Percentiles rank a stretch among this genome's conserved stretches.
Conservation (phyloP, 2,329 filamentous ascomycete genomes). For the Penicillium sp. region DNA sequence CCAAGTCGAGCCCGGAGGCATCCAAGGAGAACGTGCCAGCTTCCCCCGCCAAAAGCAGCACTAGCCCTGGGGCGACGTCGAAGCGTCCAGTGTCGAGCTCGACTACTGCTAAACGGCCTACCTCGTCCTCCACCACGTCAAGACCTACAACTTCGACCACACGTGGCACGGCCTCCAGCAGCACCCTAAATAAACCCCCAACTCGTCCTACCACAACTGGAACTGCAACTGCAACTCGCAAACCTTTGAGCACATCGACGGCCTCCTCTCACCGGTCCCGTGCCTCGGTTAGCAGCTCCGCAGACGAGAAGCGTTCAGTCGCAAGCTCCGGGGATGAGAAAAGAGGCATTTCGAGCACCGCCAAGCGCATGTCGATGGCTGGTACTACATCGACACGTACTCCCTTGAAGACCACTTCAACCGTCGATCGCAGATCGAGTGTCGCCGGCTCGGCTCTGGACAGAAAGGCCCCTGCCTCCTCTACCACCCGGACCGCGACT, state of each 20-base stretch:
- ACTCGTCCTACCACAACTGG: slow-evolving; percentile 45
- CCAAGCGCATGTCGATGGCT: slow-evolving; percentile 51
- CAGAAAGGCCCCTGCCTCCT: slow-evolving; percentile 31
- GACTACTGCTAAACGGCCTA: slow-evolving; percentile 42
- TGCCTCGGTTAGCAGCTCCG: slow-evolving; percentile 49
- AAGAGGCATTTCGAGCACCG: slow-evolving; percentile 46
- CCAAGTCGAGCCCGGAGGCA: slow-evolving; percentile 41
- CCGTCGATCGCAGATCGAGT: slow-evolving; percentile 43
- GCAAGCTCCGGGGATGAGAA: slow-evolving; percentile 52
- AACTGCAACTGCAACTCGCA: slow-evolving; percentile 37
- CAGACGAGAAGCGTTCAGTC: slow-evolving; percentile 48
- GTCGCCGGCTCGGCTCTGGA: slow-evolving; percentile 41
- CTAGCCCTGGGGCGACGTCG: slow-evolving; percentile 30
- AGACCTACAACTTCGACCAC: slow-evolving; percentile 31
- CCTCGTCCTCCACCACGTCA: slow-evolving; percentile 37
- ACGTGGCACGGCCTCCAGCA: slow-evolving; percentile 37
- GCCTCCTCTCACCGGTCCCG: slow-evolving; percentile 46
- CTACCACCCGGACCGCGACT: slow-evolving; percentile 27
- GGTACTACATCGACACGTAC: slow-evolving; percentile 42
- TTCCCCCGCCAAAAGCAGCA: slow-evolving; percentile 39
- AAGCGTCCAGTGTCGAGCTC: slow-evolving; percentile 42
- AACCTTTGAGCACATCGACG: slow-evolving; percentile 41
- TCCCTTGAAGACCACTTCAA: slow-evolving; percentile 39
- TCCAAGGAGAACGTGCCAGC: slow-evolving; percentile 38
- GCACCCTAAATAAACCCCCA: slow-evolving; percentile 50